Percentiles rank a stretch among this genome's conserved stretches.
phyloP scores from a whole-genome alignment of 441 rosid genomes.

The Mallotus japonicus region DNA sequence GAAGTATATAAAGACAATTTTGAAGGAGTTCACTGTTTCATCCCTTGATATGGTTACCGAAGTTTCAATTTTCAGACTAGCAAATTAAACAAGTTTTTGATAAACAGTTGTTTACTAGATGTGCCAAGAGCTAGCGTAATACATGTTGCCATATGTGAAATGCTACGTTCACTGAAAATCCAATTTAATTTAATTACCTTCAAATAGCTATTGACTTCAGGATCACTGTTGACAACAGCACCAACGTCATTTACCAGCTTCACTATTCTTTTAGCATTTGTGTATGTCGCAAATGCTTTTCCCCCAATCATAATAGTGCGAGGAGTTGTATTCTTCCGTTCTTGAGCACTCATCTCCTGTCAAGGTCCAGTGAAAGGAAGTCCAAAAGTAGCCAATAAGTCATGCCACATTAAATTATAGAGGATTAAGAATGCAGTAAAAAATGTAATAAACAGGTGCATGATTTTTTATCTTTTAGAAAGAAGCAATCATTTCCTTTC shows the following conservation, averaged over 20 bases:
- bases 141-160: background rate
- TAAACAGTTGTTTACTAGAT: background rate
- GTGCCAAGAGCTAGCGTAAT: background rate
- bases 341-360: constrained; percentile 90
- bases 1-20: background rate
- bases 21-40: background rate
- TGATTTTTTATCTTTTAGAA: background rate
- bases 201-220: constrained; percentile 82
- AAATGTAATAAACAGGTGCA: background rate
- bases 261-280: constrained; percentile 96
- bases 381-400: constrained; percentile 10
- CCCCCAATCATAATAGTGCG: constrained; percentile 98
- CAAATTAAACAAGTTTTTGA: background rate
- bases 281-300: constrained; percentile 97
- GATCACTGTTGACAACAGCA: constrained; percentile 81
- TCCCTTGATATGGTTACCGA: background rate
- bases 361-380: constrained; percentile 27
- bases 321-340: constrained; percentile 73
- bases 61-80: background rate
- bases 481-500: background rate
- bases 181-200: constrained; percentile 49
- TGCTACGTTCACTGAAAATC: background rate
- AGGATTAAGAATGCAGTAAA: background rate
- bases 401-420: background rate
- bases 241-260: constrained; percentile 96